Conservation (phyloP, 2,329 filamentous ascomycete species). For the Purpureocillium takamizusanense region DNA sequence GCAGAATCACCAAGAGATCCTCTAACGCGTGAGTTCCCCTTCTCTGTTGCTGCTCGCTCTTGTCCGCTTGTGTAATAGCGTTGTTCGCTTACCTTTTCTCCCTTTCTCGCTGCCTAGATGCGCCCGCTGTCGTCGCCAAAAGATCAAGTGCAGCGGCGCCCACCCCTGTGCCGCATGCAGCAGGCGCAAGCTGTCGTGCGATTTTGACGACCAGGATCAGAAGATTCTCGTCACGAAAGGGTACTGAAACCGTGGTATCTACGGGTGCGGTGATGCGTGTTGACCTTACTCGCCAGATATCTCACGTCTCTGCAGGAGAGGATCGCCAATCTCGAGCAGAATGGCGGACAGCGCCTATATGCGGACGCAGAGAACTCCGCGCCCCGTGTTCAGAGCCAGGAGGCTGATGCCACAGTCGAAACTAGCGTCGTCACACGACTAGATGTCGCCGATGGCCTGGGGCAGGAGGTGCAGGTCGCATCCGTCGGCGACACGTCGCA, state of each 20-base stretch:
- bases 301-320: slow-evolving; percentile 11
- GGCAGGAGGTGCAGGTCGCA: too few species aligned
- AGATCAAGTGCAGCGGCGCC: slow-evolving; percentile 23
- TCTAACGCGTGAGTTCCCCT: not conserved
- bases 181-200: slow-evolving; percentile 20
- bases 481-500: too few species aligned
- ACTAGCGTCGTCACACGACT: too few species aligned
- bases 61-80: too few species aligned
- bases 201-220: slow-evolving; percentile 32
- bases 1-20: slow-evolving; percentile 1
- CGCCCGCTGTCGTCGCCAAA: slow-evolving; percentile 20
- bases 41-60: not conserved
- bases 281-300: slow-evolving; percentile 6
- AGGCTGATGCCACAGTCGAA: too few species aligned
- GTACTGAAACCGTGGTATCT: slow-evolving; percentile 14
- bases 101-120: slow-evolving; percentile 8
- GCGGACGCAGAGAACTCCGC: too few species aligned
- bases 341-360: too few species aligned
- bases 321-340: too few species aligned
- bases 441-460: too few species aligned
- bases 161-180: slow-evolving; percentile 22
- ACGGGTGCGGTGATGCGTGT: slow-evolving; percentile 6
- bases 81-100: not conserved
- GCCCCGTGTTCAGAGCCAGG: too few species aligned
- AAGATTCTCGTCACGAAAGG: slow-evolving; percentile 39